These are phyloP conservation scores for Fusarium fracticaudum DNA, from an alignment of 2,329 filamentous ascomycete species.

Conservation along the genomic window DNA sequence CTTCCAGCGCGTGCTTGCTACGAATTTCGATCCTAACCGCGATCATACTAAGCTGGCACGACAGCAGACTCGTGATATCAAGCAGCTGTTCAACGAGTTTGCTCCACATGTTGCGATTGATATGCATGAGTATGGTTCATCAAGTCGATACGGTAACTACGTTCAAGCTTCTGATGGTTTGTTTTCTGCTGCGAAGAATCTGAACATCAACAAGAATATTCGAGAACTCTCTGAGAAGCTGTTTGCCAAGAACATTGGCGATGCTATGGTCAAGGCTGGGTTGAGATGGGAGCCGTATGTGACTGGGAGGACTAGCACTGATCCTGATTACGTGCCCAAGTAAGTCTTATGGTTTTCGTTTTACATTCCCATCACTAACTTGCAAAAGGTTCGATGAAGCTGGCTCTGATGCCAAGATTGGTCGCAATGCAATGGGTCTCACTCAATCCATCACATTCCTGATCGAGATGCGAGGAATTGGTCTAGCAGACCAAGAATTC, in stretches of 20 bases:
- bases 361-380: fast-evolving
- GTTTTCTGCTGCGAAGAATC: slow-evolving; percentile 48
- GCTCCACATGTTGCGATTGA: slow-evolving; percentile 46
- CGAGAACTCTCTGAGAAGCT: slow-evolving; percentile 43
- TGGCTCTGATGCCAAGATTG: slow-evolving; percentile 44
- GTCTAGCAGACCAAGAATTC: slow-evolving; percentile 45
- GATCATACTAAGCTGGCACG: slow-evolving; percentile 48
- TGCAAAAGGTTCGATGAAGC: slow-evolving; percentile 39
- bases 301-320: slow-evolving; percentile 29
- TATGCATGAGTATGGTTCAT: slow-evolving; percentile 46
- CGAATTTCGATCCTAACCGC: slow-evolving; percentile 47
- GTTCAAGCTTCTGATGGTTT: slow-evolving; percentile 44
- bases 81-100: slow-evolving; percentile 42
- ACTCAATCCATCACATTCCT: slow-evolving; percentile 45
- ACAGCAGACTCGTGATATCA: slow-evolving; percentile 46
- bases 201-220: slow-evolving; percentile 46
- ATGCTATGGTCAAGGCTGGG: slow-evolving; percentile 42
- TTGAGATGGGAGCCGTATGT: slow-evolving; percentile 46
- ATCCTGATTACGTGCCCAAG: slow-evolving; percentile 19
- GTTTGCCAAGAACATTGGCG: slow-evolving; percentile 42
- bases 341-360: fast-evolving
- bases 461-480: slow-evolving; percentile 45
- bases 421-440: slow-evolving; percentile 44
- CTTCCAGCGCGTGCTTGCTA: slow-evolving; percentile 45
- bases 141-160: slow-evolving; percentile 30